These are phyloP conservation scores for Spiraea crenata DNA, from an alignment of 331 rosid species.

Conservation along the genomic window DNA sequence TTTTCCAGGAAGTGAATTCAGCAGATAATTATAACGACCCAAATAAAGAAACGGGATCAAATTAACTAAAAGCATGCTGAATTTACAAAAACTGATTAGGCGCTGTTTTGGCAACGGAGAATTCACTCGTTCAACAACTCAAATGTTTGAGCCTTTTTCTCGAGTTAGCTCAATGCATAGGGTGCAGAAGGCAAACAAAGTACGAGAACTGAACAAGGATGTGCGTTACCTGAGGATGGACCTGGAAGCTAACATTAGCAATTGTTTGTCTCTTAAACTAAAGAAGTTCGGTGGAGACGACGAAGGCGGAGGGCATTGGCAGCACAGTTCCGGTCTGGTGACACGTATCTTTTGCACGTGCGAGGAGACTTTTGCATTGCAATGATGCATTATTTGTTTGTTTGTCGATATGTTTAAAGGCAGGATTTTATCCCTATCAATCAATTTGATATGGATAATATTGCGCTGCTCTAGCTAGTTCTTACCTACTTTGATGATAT, in stretches of 20 bases:
- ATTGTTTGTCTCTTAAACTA: neutral
- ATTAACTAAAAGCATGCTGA: neutral
- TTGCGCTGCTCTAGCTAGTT: too few species aligned
- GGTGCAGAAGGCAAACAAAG: neutral
- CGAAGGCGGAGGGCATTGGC: neutral
- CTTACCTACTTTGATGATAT: too few species aligned
- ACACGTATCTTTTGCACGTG: slow-evolving; percentile 23
- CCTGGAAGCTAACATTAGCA: slow-evolving; percentile 47
- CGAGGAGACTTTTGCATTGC: too few species aligned
- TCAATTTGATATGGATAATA: too few species aligned
- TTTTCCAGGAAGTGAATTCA: neutral
- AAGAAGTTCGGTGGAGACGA: neutral
- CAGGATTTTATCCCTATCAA: too few species aligned
- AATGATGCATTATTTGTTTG: too few species aligned
- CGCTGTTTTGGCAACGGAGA: neutral
- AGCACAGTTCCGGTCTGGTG: neutral
- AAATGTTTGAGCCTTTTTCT: neutral
- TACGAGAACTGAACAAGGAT: neutral
- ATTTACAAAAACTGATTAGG: neutral
- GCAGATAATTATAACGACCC: neutral
- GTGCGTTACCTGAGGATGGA: slow-evolving; percentile 45
- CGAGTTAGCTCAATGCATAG: neutral
- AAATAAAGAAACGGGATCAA: too few species aligned
- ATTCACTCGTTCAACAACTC: neutral
- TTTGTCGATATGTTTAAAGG: too few species aligned